Base-by-base conservation (phyloP, 2,329 filamentous ascomycete species). In the Exophiala sp. region DNA sequence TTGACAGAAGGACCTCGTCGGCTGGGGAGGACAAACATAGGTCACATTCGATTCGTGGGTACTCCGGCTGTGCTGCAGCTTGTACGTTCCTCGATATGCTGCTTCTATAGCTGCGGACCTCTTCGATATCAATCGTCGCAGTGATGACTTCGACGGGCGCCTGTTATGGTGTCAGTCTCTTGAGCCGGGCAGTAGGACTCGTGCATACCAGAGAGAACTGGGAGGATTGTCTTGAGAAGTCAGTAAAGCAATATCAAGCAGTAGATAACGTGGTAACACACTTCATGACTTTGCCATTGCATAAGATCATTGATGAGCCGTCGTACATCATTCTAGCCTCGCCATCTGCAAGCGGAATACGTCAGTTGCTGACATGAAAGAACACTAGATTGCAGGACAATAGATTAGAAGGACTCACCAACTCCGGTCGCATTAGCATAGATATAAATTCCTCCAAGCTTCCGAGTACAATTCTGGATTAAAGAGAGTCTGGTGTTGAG, bases 91-190 rank as follows among this genome's bases (percentile, higher is more conserved):
- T 59, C 16, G 63, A 65, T 32, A 64, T 60, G 1, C 63, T 82
- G 65, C 5, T 79, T 32, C 50, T 83, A 75, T 10, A 79, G 80
- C 7, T 79, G 75, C 61, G 55, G 5, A 92, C 86, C 59, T 89
- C 84, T 63, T 92, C 88, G 1, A 88, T 72, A 62, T 88, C 84
- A 5, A 88, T 75, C 0, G 83, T 87, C 2, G 85, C 85, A 4
- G 78, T 81, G 14, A 85, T 70, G 3, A 88, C 83, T 62, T 88
- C 84, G 5, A 88, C 84, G 38, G 85, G 40, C 79, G 39, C 29
- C 47, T 50, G 21, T 14, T 40, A 50, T 50, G 18, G 36, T 7
- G 29, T 50, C 47, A 50, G 20, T 32, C 18, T 48, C 18, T 40
- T 40, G 18, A 8, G 18, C n/a, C 32, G 14, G 18, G 16, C 29